These are phyloP conservation scores for Parastagonospora avenae DNA, from an alignment of 2,329 filamentous ascomycete species.

Conservation along the genomic window DNA sequence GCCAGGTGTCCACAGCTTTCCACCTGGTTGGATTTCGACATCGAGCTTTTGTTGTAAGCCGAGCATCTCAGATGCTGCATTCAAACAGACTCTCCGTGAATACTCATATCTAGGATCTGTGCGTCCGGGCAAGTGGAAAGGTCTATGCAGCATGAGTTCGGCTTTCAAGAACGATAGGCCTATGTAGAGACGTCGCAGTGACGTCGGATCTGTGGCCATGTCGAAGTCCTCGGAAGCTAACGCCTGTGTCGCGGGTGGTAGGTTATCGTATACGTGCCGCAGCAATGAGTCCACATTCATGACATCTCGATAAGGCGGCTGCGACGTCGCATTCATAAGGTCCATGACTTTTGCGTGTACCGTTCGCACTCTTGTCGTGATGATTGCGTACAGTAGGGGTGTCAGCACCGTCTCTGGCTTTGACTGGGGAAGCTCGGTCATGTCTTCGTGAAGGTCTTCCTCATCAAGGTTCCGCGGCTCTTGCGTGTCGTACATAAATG, in stretches of 20 bases:
- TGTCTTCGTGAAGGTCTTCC: constrained; percentile 48
- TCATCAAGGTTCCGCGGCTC: constrained; percentile 50
- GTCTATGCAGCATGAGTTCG: constrained; percentile 44
- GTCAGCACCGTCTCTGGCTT: constrained; percentile 35
- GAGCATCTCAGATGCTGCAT: constrained; percentile 53
- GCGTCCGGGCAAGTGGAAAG: constrained; percentile 43
- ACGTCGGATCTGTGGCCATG: constrained; percentile 9
- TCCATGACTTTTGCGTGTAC: constrained; percentile 37
- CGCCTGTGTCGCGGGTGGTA: constrained; percentile 26
- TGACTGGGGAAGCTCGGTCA: constrained; percentile 35
- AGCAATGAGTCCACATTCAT: constrained; percentile 33
- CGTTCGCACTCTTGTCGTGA: constrained; percentile 29
- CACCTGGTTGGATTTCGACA: constrained; percentile 47
- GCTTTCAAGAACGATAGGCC: constrained; percentile 40
- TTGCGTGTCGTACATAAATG: constrained; percentile 45
- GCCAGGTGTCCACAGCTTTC: constrained; percentile 30
- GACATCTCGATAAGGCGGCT: constrained; percentile 35
- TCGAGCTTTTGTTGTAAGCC: constrained; percentile 52
- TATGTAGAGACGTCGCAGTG: constrained; percentile 38
- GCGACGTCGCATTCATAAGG: constrained; percentile 28
- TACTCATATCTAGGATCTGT: constrained; percentile 45
- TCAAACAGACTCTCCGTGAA: constrained; percentile 52
- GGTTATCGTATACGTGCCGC: constrained; percentile 22
- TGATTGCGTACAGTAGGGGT: constrained; percentile 30
- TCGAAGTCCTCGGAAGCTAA: constrained; percentile 17